phyloP scores from a whole-genome alignment of 441 rosid genomes.

The Jatropha podagrica region DNA sequence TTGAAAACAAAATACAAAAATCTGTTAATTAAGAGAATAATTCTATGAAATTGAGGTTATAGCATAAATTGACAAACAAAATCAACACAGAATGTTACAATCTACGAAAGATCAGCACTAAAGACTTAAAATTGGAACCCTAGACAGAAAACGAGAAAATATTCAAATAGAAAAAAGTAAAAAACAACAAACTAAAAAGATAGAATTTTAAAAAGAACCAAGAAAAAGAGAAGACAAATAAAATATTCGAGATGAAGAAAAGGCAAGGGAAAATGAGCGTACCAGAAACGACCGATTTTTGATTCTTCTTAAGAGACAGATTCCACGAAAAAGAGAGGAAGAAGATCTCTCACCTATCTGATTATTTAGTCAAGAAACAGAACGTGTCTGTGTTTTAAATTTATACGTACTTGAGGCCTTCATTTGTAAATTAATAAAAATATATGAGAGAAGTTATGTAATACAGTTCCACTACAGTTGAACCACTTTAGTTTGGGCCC shows the following conservation, averaged over 20 bases:
- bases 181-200: not conserved
- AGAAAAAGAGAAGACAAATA: not conserved
- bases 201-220: not conserved
- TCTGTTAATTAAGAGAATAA: slow-evolving; percentile 11
- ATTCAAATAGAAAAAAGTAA: not conserved
- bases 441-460: not conserved
- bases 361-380: not conserved
- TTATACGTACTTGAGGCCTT: slow-evolving; percentile 34
- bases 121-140: slow-evolving; percentile 23
- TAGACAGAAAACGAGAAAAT: slow-evolving; percentile 12
- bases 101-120: not conserved
- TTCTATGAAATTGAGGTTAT: slow-evolving; percentile 11
- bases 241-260: not conserved
- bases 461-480: not conserved
- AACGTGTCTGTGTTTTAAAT: not conserved
- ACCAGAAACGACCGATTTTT: slow-evolving; percentile 12
- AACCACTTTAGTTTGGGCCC: not conserved
- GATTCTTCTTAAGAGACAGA: slow-evolving; percentile 14
- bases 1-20: not conserved
- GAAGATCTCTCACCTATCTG: not conserved
- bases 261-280: slow-evolving; percentile 16
- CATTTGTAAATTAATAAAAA: not conserved
- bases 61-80: not conserved
- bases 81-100: not conserved
- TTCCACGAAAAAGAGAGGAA: slow-evolving; percentile 17